Percentiles rank a stretch among this genome's conserved stretches.
These are phyloP conservation scores for Tetraselmis striata DNA, from an alignment of 139 green algal genomes.

Conservation along the genomic window DNA sequence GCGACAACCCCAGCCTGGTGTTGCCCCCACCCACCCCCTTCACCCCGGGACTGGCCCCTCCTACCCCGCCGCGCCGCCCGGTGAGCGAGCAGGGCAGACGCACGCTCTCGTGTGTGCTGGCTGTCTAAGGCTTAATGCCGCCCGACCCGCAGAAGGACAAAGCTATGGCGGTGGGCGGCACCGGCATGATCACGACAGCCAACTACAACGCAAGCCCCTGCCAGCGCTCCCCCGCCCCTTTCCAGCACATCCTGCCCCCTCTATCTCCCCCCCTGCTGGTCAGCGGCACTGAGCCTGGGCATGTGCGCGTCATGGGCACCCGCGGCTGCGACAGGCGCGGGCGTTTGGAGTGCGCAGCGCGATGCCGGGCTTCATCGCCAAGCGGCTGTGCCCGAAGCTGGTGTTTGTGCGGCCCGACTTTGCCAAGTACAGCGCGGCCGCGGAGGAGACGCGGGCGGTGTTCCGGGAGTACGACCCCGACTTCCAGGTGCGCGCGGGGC, in stretches of 20 bases:
- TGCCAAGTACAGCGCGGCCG: slow-evolving; percentile 38
- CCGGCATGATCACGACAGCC: slow-evolving; percentile 84
- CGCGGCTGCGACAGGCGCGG: slow-evolving; percentile 36
- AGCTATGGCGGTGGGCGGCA: slow-evolving; percentile 62
- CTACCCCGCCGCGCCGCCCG: too few species aligned
- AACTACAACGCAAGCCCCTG: slow-evolving; percentile 61
- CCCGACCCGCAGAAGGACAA: background rate
- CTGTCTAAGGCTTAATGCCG: too few species aligned
- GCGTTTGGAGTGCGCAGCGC: slow-evolving; percentile 77
- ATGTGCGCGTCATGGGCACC: too few species aligned
- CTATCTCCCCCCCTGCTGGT: too few species aligned
- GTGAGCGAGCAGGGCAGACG: too few species aligned
- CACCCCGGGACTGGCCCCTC: background rate
- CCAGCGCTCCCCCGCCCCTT: background rate
- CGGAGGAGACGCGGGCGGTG: slow-evolving; percentile 37
- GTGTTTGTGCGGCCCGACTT: slow-evolving; percentile 53
- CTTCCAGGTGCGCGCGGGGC: too few species aligned
- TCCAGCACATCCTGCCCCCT: slow-evolving; percentile 1
- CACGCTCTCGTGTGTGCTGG: too few species aligned
- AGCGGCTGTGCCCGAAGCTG: slow-evolving; percentile 70
- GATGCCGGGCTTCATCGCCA: slow-evolving; percentile 87
- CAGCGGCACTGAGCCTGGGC: too few species aligned
- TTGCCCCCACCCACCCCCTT: background rate
- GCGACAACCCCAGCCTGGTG: slow-evolving; percentile 56
- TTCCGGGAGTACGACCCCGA: slow-evolving; percentile 66